phyloP scores from a whole-genome alignment of 176 grass and related monocot genomes.

The Avena atlantica region DNA sequence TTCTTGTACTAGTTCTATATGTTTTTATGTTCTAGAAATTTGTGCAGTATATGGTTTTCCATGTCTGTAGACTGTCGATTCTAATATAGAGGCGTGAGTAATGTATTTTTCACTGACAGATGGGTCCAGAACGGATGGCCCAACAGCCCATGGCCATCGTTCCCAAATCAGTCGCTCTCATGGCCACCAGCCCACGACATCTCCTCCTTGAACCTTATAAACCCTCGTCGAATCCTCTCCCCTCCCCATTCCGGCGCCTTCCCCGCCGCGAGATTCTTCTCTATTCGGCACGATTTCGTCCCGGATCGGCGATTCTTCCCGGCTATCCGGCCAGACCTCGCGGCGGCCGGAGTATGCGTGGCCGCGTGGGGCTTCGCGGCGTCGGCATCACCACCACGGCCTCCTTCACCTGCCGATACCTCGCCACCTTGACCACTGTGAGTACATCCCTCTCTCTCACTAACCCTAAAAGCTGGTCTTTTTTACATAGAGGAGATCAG shows the following conservation, averaged over 20 bases:
- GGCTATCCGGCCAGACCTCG: not conserved
- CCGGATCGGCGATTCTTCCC: not conserved
- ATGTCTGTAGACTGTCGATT: too few relatives aligned
- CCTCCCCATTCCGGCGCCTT: not conserved
- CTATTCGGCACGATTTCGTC: not conserved
- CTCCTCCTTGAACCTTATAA: not conserved
- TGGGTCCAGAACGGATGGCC: too few relatives aligned
- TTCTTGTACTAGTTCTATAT: too few relatives aligned
- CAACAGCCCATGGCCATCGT: too few relatives aligned
- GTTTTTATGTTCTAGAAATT: too few relatives aligned
- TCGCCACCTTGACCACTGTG: conserved; percentile 56
- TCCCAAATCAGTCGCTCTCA: too few relatives aligned
- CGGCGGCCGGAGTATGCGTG: too few relatives aligned
- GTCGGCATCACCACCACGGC: conserved; percentile 79
- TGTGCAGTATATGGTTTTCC: too few relatives aligned
- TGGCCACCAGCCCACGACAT: too few relatives aligned
- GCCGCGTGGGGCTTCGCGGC: not conserved
- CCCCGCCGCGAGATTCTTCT: not conserved
- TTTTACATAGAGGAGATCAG: not conserved
- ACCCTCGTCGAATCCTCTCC: not conserved
- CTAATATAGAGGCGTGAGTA: too few relatives aligned
- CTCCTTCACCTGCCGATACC: conserved; percentile 71
- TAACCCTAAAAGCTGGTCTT: not conserved
- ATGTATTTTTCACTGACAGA: too few relatives aligned
- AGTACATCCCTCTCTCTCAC: not conserved